Evolutionary conservation across 2,329 filamentous ascomycete genomes (phyloP).

Genomic region (Metarhizium rileyi): DNA sequence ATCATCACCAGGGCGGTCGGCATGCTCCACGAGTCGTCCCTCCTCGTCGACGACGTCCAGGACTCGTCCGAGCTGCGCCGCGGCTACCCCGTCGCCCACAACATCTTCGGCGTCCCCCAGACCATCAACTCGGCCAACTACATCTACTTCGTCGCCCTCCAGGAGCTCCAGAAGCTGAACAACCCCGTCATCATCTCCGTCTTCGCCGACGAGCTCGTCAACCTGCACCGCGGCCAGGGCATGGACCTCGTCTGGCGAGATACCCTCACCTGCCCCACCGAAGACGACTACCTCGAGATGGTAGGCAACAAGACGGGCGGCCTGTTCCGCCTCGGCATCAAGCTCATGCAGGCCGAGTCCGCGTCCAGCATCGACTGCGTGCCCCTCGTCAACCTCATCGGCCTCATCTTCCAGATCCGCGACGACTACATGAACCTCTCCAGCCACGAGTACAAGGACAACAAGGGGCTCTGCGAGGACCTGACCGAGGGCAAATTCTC

Average conservation of each 20-base stretch:
- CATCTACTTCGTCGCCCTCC: conserved; percentile 72
- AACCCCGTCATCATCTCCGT: conserved; percentile 59
- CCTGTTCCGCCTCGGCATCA: conserved; percentile 73
- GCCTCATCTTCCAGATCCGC: conserved; percentile 81
- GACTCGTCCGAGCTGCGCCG: conserved; percentile 68
- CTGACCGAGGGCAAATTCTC: conserved; percentile 95
- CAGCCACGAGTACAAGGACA: conserved; percentile 63
- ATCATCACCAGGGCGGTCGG: conserved; percentile 72
- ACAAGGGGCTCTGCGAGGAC: conserved; percentile 93
- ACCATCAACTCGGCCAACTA: conserved; percentile 90
- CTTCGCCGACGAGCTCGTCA: conserved; percentile 73
- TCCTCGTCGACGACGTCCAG: conserved; percentile 83
- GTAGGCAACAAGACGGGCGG: conserved; percentile 86
- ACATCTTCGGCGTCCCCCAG: conserved; percentile 76
- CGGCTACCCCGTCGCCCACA: conserved; percentile 73
- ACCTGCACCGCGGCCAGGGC: conserved; percentile 78
- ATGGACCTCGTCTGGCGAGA: conserved; percentile 91
- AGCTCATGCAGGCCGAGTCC: conserved; percentile 77
- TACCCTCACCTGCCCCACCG: conserved; percentile 70
- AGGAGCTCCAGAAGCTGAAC: conserved; percentile 61
- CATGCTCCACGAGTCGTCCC: conserved; percentile 77
- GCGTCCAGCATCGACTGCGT: conserved; percentile 55
- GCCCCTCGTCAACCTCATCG: conserved; percentile 75
- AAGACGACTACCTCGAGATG: conserved; percentile 92
- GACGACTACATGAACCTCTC: conserved; percentile 91